Evolutionary conservation across 495 filamentous ascomycete species (phyloP).

Genomic region (Lasiosphaeria ovina): DNA sequence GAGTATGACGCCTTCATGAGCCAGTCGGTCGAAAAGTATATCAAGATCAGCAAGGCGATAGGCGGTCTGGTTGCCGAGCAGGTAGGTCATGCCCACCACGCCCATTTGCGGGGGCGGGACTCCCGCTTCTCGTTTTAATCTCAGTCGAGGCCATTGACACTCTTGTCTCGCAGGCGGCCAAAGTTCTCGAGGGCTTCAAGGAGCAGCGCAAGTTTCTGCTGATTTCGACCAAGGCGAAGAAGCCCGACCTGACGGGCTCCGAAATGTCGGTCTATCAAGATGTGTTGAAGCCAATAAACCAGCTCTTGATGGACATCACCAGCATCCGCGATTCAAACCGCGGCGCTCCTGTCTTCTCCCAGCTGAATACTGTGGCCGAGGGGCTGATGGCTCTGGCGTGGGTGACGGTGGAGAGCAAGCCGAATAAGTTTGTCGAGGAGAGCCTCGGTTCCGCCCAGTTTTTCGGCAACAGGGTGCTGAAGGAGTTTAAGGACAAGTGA

Average conservation of each 20-base stretch:
- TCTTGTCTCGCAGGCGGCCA: slow-evolving; percentile 29
- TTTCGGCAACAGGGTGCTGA: slow-evolving; percentile 87
- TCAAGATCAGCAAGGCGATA: slow-evolving; percentile 71
- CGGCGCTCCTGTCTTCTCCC: slow-evolving; percentile 64
- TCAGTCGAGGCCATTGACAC: background rate
- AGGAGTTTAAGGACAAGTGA: slow-evolving; percentile 87
- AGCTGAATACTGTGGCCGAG: slow-evolving; percentile 83
- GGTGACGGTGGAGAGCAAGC: slow-evolving; percentile 76
- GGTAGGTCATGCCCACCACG: slow-evolving; percentile 39
- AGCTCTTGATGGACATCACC: slow-evolving; percentile 69
- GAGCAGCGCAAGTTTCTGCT: slow-evolving; percentile 85
- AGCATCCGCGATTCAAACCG: slow-evolving; percentile 78
- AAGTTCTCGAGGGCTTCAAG: slow-evolving; percentile 58
- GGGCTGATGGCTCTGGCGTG: slow-evolving; percentile 82
- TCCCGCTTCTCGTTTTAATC: background rate
- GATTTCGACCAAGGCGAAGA: slow-evolving; percentile 86
- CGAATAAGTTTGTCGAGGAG: slow-evolving; percentile 76
- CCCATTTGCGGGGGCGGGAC: too few relatives aligned
- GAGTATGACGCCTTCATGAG: slow-evolving; percentile 82
- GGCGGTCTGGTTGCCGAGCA: slow-evolving; percentile 79
- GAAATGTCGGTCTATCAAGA: slow-evolving; percentile 64
- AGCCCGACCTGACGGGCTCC: slow-evolving; percentile 70
- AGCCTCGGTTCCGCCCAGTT: slow-evolving; percentile 77
- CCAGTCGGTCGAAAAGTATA: slow-evolving; percentile 71
- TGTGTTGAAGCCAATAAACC: slow-evolving; percentile 74